Base-by-base conservation (phyloP, 139 green algal genomes). In the Desmodesmus armatus region DNA sequence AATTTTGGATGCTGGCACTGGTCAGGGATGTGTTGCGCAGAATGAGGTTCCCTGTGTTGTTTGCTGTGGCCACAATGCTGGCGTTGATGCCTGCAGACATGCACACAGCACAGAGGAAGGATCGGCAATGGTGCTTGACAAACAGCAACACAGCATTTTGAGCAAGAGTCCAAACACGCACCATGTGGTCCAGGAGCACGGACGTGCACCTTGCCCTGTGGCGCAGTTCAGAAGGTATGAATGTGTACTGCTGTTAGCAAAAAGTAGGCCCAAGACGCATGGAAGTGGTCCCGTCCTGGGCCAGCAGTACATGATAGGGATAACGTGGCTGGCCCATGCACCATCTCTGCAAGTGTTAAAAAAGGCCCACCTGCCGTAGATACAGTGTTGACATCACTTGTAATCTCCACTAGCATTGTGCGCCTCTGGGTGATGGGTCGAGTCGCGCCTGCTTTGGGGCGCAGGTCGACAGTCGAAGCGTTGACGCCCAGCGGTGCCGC, bases 31-130 rank as follows among this genome's bases (percentile, higher is more conserved):
- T 69, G 60, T 69, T 69, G 3, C 21, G 4, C n/a, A 69, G 60
- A 17, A 69, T 69, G n/a, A 69, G 60, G 60, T 69, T 69, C n/a
- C 60, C 60, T 0, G 60, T 69, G 60, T 69, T 69, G 25, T 69
- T 25, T 6, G 60, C 60, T 2, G 60, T 69, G 27, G 37, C n/a
- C 25, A 29, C 37, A n/a, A n/a, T 39, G 19, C n/a, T 39, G 19
- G 37, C 60, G 27, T 69, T 69, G 60, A 29, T 69, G 60, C 60
- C 60, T 69, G 60, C n/a, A 69, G 60, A 21, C 25, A 69, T 19
- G n/a, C n/a, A n/a, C n/a, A n/a, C n/a, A n/a, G n/a, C n/a, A n/a
- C n/a, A n/a, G n/a, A n/a, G n/a, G n/a, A n/a, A n/a, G n/a, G n/a
- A n/a, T n/a, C n/a, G n/a, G n/a, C n/a, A n/a, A n/a, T n/a, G n/a